A percentile compares a stretch with the other conserved stretches of the same genome.
Conservation (phyloP, 805 yeast species). For the Lipomyces orientalis region DNA sequence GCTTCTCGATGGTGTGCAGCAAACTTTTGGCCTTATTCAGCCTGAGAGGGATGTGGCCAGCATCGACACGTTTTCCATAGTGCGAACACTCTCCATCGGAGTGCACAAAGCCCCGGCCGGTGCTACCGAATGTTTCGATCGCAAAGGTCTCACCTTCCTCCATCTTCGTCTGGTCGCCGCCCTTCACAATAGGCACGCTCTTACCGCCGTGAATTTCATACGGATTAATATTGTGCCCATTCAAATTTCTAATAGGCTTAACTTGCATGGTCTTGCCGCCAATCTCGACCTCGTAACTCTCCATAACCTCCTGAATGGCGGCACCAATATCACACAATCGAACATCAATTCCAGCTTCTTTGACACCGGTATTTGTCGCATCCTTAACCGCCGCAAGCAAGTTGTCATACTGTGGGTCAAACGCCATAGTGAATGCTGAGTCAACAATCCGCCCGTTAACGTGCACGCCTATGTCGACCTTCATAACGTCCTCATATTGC, state of each 20-base stretch:
- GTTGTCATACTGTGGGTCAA: constrained; percentile 80
- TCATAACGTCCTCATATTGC: constrained; percentile 88
- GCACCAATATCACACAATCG: constrained; percentile 94
- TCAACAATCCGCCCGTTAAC: constrained; percentile 93
- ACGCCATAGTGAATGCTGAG: constrained; percentile 91
- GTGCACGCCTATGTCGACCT: constrained; percentile 96
- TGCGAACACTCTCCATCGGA: constrained; percentile 93
- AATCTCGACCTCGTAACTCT: constrained; percentile 88
- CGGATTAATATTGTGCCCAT: constrained; percentile 91
- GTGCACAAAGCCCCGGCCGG: constrained; percentile 90
- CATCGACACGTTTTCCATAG: constrained; percentile 69
- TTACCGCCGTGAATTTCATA: constrained; percentile 92
- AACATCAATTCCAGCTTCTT: constrained; percentile 94
- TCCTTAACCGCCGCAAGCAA: constrained; percentile 84
- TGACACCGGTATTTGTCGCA: constrained; percentile 92
- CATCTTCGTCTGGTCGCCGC: constrained; percentile 94
- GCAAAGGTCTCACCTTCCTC: constrained; percentile 99
- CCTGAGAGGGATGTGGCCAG: constrained; percentile 58
- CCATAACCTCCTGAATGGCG: constrained; percentile 96
- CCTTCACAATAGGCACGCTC: constrained; percentile 93
- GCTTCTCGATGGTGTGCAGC: constrained; percentile 69
- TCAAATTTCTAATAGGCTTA: constrained; percentile 86
- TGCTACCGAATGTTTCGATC: constrained; percentile 96
- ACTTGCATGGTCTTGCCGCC: constrained; percentile 85
- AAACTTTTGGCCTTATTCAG: constrained; percentile 72